phyloP scores from a whole-genome alignment of 1,284 basidiomycete genomes.

The Caloboletus firmus region DNA sequence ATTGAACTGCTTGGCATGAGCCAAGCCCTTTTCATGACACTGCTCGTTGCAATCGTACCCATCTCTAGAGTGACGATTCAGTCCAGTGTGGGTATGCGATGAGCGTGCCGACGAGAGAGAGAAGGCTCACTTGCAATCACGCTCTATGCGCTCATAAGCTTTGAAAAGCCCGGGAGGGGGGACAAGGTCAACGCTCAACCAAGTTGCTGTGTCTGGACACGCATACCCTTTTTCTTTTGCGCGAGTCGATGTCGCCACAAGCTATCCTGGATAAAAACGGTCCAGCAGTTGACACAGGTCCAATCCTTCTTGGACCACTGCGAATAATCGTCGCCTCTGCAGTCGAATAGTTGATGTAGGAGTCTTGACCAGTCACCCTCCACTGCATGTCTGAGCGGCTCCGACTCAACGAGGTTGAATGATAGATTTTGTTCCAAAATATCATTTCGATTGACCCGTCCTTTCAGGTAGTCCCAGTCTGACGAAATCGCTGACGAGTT shows the following conservation, averaged over 20 bases:
- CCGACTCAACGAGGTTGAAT: neutral
- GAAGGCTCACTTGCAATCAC: constrained; percentile 6
- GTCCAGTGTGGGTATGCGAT: neutral
- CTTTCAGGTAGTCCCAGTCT: neutral
- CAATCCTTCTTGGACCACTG: constrained; percentile 5
- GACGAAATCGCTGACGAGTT: neutral
- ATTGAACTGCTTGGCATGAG: constrained; percentile 6
- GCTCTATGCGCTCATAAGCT: neutral
- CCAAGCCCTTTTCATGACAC: neutral
- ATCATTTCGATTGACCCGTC: neutral
- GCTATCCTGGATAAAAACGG: neutral
- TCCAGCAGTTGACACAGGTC: neutral
- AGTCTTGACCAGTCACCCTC: constrained; percentile 3
- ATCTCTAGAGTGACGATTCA: neutral
- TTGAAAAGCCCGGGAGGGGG: neutral
- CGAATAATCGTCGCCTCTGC: neutral
- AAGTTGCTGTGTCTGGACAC: neutral
- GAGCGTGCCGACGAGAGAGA: neutral
- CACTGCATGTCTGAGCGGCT: neutral
- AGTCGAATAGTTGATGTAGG: constrained; percentile 1
- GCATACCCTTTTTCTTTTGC: neutral
- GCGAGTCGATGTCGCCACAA: constrained; percentile 7
- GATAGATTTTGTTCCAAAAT: neutral
- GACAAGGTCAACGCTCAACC: neutral
- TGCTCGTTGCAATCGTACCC: constrained; percentile 11